Base-by-base conservation (phyloP, 1,284 basidiomycete genomes). In the Termitomyces sp. region DNA sequence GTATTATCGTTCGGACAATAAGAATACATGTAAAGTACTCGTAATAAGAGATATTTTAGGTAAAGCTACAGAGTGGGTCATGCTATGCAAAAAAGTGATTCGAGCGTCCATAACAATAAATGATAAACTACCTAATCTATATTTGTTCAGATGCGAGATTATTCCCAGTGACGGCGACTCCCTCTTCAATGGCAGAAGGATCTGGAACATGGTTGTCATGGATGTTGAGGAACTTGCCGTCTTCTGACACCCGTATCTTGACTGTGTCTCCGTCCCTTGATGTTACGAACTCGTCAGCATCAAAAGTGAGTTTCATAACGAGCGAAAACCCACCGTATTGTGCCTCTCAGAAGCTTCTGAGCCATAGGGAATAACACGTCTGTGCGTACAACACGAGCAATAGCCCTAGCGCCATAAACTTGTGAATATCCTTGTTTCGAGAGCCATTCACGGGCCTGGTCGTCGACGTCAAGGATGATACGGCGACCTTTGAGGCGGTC, bases 361-460 rank as follows among this genome's bases (percentile, higher is more conserved):
- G 92, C 90, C 19, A 94, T 73, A 24, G 87, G 88, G 74, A 90
- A 90, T 36, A 92, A 68, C 9, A 94, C 85, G 63, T 88, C 81
- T 54, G 84, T 86, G 56, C 88, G 76, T 8, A 94, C 86, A n/a
- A 92, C 82, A 24, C 90, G 74, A 28, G 86, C 86, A 53, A 94
- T 89, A 10, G 91, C 89, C 30, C 94, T 78, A 0, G 94, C 94
- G 17, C 94, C 88, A 69, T 94, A 98, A 21, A 86, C 70, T 47
- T 92, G 84, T 12, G 91, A 91, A 70, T 93, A 96, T 0, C 95
- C 95, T 53, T 85, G 76, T 58, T 81, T 66, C 0, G 88, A 90
- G 5, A 98, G 77, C 90, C 89, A 94, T 2, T 80, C 74, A 40
- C 76, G 74, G 2, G 91, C 88, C 1, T 70, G 71, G 0, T 78